Evolutionary conservation across 2,329 filamentous ascomycete genomes (phyloP), one percentile per base, ranked within the genome.

Genomic region (Neonectria ditissima): DNA sequence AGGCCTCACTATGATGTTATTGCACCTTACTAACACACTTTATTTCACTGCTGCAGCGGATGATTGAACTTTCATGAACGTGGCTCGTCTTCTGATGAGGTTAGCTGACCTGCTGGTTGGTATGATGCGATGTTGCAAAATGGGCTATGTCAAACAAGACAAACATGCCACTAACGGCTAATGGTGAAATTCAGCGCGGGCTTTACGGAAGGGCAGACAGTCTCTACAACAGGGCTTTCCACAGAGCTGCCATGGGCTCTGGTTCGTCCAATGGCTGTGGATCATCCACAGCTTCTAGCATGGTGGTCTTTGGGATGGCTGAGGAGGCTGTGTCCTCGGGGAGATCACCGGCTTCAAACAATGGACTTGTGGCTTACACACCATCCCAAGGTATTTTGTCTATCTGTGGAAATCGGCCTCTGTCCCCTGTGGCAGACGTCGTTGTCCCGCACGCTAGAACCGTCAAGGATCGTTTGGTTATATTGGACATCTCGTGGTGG

Each of bases 131-230:
- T n/a, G n/a, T n/a, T n/a, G n/a, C n/a, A n/a, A n/a, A n/a, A n/a
- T n/a, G n/a, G n/a, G n/a, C n/a, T n/a, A n/a, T n/a, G n/a, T n/a
- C n/a, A n/a, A n/a, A n/a, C n/a, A n/a, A n/a, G n/a, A n/a, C n/a
- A n/a, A 89, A 76, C 14, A 88, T 88, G 81, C 86, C 76, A 3
- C 82, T 86, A 0, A 86, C 87, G 82, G 86, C 85, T 24, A 82
- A 81, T 41, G 85, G 85, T 2, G 86, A 86, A 0, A 87, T 87
- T 84, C 85, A 87, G 65, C 77, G 86, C n/a, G 86, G 86, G 1
- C 69, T 84, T 3, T 87, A 86, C 66, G 86, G 86, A 0, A 79
- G 86, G 4, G 84, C 86, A 1, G 86, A 88, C 69, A 84, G 80
- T 45, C 86, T 86, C 0, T 88, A 88, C 68, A 87, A 87, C 62